These are phyloP conservation scores for Erysimum cheiri DNA, from an alignment of 441 rosid species.

Conservation along the genomic window DNA sequence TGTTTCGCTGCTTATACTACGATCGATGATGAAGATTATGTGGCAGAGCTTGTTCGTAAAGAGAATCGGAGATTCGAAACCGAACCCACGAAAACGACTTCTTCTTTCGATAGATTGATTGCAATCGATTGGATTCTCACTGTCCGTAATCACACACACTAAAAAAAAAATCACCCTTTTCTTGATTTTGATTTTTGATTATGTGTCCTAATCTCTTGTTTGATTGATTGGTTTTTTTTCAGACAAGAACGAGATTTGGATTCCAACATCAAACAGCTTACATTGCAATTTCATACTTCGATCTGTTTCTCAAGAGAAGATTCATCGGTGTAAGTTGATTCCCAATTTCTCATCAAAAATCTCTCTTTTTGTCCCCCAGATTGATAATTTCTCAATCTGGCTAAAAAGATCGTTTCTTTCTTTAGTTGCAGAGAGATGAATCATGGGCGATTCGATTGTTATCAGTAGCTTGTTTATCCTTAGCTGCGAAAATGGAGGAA, in stretches of 20 bases:
- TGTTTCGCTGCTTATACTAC: constrained; percentile 14
- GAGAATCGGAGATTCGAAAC: constrained; percentile 50
- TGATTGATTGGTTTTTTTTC: constrained; percentile 32
- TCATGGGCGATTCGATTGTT: constrained; percentile 75
- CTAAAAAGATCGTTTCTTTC: background rate
- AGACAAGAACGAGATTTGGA: constrained; percentile 70
- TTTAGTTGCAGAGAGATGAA: constrained; percentile 64
- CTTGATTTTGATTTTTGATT: background rate
- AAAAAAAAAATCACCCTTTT: background rate
- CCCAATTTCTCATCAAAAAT: background rate
- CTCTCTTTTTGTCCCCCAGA: background rate
- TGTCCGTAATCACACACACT: constrained; percentile 36
- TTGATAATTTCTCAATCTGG: background rate
- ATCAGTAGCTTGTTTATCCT: constrained; percentile 76
- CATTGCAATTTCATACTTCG: constrained; percentile 73
- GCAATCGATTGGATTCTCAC: constrained; percentile 85
- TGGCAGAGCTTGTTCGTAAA: constrained; percentile 52
- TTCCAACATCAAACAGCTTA: constrained; percentile 75
- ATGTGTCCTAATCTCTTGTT: background rate
- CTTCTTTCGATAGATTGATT: constrained; percentile 60
- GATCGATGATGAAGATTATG: constrained; percentile 52
- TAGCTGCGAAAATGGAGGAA: constrained; percentile 93
- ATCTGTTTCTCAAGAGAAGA: constrained; percentile 69
- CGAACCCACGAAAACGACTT: constrained; percentile 28
- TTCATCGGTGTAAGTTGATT: constrained; percentile 61